These are phyloP conservation scores for Suillus subalutaceus DNA, from an alignment of 768 basidiomycete species.

Conservation along the genomic window DNA sequence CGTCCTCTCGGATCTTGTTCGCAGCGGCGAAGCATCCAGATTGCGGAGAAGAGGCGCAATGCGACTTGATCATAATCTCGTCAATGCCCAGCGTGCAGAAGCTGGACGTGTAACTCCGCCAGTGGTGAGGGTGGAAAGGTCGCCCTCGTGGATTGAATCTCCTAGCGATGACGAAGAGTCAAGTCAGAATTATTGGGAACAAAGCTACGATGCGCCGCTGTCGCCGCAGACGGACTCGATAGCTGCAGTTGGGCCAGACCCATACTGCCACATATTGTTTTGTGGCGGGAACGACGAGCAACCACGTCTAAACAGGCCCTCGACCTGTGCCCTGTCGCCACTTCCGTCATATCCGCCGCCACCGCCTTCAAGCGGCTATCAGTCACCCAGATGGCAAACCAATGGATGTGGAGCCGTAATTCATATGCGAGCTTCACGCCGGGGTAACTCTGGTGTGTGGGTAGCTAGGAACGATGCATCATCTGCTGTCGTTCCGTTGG, in stretches of 20 bases:
- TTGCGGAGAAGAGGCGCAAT: conserved; percentile 75
- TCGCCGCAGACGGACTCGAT: conserved; percentile 26
- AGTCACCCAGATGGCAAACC: conserved; percentile 25
- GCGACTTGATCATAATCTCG: conserved; percentile 52
- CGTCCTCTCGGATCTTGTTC: conserved; percentile 72
- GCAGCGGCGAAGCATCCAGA: conserved; percentile 74
- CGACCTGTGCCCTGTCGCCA: conserved; percentile 37
- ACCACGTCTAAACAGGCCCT: conserved; percentile 10
- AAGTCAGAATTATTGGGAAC: conserved; percentile 36
- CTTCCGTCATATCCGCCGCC: conserved; percentile 38
- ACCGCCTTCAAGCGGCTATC: conserved; percentile 22
- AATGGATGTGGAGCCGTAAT: conserved; percentile 70
- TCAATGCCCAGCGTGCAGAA: conserved; percentile 33
- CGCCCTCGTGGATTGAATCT: conserved; percentile 38
- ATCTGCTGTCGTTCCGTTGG: conserved; percentile 55
- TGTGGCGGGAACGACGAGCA: conserved; percentile 40
- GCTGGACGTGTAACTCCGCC: conserved; percentile 26
- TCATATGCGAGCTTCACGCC: conserved; percentile 57
- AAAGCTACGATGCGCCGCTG: conserved; percentile 32
- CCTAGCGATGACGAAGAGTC: conserved; percentile 34
- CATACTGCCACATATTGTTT: conserved; percentile 40
- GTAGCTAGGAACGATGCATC: conserved; percentile 56
- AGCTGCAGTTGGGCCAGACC: conserved; percentile 22
- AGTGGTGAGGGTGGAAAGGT: conserved; percentile 29
- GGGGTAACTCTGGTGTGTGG: conserved; percentile 58